These are phyloP conservation scores for Coprinellus micaceus DNA, from an alignment of 768 basidiomycete genomes.

Conservation along the genomic window DNA sequence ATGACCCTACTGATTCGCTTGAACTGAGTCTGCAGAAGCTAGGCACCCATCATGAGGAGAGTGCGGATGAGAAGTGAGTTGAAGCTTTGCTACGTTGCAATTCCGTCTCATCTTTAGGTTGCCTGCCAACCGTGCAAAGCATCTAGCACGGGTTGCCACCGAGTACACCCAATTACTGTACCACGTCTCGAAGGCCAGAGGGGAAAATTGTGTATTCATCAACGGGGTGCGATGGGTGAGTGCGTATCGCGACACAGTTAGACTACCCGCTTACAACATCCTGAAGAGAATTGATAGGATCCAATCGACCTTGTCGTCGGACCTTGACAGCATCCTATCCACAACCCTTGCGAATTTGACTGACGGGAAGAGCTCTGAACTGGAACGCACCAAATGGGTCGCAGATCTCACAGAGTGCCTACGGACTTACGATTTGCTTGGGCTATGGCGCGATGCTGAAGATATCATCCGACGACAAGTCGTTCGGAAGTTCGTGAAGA, in stretches of 20 bases:
- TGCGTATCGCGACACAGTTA: conserved; percentile 20
- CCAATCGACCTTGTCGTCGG: conserved; percentile 77
- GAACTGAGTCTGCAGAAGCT: conserved; percentile 28
- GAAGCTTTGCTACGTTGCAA: background rate
- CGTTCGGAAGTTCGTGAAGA: conserved; percentile 71
- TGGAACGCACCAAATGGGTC: conserved; percentile 59
- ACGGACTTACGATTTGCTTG: conserved; percentile 72
- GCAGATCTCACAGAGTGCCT: conserved; percentile 77
- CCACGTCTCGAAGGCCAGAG: conserved; percentile 76
- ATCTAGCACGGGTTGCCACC: conserved; percentile 77
- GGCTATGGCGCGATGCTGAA: conserved; percentile 85
- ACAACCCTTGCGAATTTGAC: conserved; percentile 52
- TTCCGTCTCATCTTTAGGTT: conserved; percentile 34
- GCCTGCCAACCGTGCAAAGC: conserved; percentile 68
- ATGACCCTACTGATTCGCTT: conserved; percentile 35
- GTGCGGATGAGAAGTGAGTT: conserved; percentile 40
- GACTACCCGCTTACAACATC: conserved; percentile 9
- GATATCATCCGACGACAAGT: conserved; percentile 74
- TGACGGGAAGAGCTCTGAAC: conserved; percentile 48
- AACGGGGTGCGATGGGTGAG: conserved; percentile 83
- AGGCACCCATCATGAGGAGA: conserved; percentile 37
- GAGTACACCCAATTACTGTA: conserved; percentile 94
- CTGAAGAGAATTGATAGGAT: conserved; percentile 75
- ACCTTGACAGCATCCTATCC: conserved; percentile 81
- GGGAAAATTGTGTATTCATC: conserved; percentile 75